Conservation (phyloP, 208 protist species). For the Kentomonas sorsogonicus region DNA sequence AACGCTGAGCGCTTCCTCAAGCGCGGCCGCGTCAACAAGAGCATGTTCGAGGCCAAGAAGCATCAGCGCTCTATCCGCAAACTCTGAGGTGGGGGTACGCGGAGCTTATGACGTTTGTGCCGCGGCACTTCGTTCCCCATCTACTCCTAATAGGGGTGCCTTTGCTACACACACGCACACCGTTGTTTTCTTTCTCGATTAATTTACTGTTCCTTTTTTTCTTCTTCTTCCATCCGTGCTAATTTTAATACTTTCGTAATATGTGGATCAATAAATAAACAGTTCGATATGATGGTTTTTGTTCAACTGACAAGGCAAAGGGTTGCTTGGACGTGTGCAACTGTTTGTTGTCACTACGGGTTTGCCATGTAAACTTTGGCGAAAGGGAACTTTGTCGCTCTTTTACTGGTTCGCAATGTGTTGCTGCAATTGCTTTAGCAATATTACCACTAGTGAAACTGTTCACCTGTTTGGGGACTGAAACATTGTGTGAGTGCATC, state of each 20-base stretch:
- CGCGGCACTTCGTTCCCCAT: background rate
- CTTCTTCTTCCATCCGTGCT: background rate
- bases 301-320: too few species aligned
- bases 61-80: slow-evolving; percentile 83
- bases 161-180: slow-evolving; percentile 5
- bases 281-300: too few species aligned
- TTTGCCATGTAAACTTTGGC: too few species aligned
- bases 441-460: too few species aligned
- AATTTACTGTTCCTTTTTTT: slow-evolving; percentile 7
- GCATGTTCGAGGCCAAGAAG: slow-evolving; percentile 78
- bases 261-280: too few species aligned
- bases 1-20: slow-evolving; percentile 86
- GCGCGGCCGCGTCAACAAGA: slow-evolving; percentile 62
- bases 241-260: background rate
- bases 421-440: too few species aligned
- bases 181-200: slow-evolving; percentile 8
- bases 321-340: too few species aligned
- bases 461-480: too few species aligned
- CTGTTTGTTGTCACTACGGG: too few species aligned
- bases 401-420: too few species aligned
- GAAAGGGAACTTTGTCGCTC: too few species aligned
- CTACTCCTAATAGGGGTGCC: background rate
- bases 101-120: background rate
- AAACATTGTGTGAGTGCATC: too few species aligned
- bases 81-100: slow-evolving; percentile 27